Conservation (phyloP, 2,329 filamentous ascomycete genomes). For the Coniochaeta ligniaria region DNA sequence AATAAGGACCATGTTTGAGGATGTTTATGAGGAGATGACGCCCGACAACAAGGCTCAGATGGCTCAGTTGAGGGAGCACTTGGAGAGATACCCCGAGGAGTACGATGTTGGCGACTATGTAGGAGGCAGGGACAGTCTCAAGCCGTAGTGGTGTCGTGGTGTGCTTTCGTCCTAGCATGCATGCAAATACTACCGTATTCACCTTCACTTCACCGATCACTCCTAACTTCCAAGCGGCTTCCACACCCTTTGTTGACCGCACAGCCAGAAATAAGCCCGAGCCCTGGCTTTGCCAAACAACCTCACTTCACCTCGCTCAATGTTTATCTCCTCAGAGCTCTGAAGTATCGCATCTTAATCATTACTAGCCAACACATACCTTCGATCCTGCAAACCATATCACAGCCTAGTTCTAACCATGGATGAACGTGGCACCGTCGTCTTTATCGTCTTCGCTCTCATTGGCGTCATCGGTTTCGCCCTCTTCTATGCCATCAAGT, state of each 20-base stretch:
- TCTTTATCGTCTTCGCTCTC: conserved; percentile 19
- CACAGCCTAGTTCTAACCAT: conserved; percentile 1
- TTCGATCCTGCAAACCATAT: neutral
- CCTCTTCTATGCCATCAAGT: conserved; percentile 14
- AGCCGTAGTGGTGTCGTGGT: neutral
- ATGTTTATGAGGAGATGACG: conserved; percentile 83
- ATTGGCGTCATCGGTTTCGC: conserved; percentile 11
- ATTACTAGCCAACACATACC: too few species aligned
- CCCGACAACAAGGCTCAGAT: conserved; percentile 58
- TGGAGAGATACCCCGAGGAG: conserved; percentile 84
- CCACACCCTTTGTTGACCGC: neutral
- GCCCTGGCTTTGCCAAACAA: too few species aligned
- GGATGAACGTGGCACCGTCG: conserved; percentile 18
- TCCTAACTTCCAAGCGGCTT: neutral
- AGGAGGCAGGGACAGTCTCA: conserved; percentile 21
- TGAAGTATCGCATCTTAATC: neutral
- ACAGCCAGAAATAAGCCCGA: neutral
- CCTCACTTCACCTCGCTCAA: too few species aligned
- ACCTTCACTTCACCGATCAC: neutral
- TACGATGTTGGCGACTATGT: conserved; percentile 56
- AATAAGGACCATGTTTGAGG: conserved; percentile 69
- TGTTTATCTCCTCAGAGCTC: neutral
- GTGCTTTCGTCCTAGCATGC: neutral
- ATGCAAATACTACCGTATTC: neutral
- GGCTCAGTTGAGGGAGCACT: conserved; percentile 61